These are phyloP conservation scores for Albugo laibachii DNA, from an alignment of 352 stramenopile genomes.

Conservation along the genomic window DNA sequence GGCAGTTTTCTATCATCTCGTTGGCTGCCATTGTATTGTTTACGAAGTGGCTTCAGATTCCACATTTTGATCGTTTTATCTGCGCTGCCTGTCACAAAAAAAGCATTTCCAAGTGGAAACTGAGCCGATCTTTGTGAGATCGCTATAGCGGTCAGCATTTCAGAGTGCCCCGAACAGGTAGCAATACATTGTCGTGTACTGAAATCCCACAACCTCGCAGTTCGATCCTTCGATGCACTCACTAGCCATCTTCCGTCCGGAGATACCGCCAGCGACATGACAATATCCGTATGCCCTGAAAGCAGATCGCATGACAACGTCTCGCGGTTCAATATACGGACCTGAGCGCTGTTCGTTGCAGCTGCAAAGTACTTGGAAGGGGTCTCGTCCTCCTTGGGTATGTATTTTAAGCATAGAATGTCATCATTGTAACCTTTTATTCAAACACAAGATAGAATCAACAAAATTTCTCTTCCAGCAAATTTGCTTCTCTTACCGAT, in stretches of 20 bases:
- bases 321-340: slow-evolving; percentile 85
- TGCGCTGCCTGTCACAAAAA: slow-evolving; percentile 90
- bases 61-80: slow-evolving; percentile 98
- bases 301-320: slow-evolving; percentile 88
- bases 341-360: slow-evolving; percentile 90
- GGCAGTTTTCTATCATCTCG: slow-evolving; percentile 14
- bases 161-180: slow-evolving; percentile 85
- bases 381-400: slow-evolving; percentile 46
- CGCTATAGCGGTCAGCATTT: slow-evolving; percentile 84
- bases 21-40: slow-evolving; percentile 15
- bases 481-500: slow-evolving; percentile 14
- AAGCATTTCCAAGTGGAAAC: slow-evolving; percentile 66
- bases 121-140: slow-evolving; percentile 76
- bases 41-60: slow-evolving; percentile 67
- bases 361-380: slow-evolving; percentile 74
- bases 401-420: slow-evolving; percentile 93
- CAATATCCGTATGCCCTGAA: slow-evolving; percentile 93
- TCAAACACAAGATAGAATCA: background rate
- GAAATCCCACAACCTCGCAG: slow-evolving; percentile 83
- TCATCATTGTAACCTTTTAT: slow-evolving; percentile 91
- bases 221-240: slow-evolving; percentile 90
- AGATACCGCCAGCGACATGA: slow-evolving; percentile 89
- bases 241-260: slow-evolving; percentile 78
- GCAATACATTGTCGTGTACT: slow-evolving; percentile 54
- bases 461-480: too few relatives aligned